Conservation (phyloP, 176 grass and related monocot species). For the Musa troglodytarum region DNA sequence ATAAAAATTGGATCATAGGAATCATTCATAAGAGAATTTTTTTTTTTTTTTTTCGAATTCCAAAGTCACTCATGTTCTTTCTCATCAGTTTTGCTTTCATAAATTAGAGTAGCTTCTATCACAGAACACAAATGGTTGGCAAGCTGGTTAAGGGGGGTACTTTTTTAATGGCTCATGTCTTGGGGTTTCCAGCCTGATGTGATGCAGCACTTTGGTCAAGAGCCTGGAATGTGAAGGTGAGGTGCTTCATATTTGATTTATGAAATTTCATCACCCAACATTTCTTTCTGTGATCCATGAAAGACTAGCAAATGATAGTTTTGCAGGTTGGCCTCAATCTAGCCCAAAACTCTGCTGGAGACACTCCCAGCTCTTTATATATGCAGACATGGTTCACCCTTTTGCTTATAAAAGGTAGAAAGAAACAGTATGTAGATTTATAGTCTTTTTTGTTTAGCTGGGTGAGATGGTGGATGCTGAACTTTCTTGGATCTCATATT, state of each 20-base stretch:
- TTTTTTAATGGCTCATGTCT: background rate
- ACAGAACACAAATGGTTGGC: background rate
- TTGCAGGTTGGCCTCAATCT: background rate
- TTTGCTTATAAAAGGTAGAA: no score
- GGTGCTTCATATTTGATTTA: background rate
- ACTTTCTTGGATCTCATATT: background rate
- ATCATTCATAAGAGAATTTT: background rate
- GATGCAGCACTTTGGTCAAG: slow-evolving; percentile 1
- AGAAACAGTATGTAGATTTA: no score
- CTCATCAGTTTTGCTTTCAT: background rate
- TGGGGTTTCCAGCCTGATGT: background rate
- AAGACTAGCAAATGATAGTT: no score
- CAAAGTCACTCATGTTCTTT: background rate
- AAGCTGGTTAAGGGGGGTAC: background rate
- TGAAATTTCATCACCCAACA: background rate
- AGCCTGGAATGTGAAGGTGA: background rate
- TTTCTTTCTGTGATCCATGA: background rate
- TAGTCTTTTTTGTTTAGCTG: no score
- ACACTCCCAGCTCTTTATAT: background rate
- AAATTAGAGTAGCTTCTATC: background rate
- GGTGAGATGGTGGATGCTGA: no score
- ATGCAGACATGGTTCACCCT: no score
- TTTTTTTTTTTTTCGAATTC: background rate
- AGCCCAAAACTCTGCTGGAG: background rate
- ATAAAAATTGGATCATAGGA: background rate